phyloP scores from a whole-genome alignment of 2,329 filamentous ascomycete species.

The Alternaria sp. region DNA sequence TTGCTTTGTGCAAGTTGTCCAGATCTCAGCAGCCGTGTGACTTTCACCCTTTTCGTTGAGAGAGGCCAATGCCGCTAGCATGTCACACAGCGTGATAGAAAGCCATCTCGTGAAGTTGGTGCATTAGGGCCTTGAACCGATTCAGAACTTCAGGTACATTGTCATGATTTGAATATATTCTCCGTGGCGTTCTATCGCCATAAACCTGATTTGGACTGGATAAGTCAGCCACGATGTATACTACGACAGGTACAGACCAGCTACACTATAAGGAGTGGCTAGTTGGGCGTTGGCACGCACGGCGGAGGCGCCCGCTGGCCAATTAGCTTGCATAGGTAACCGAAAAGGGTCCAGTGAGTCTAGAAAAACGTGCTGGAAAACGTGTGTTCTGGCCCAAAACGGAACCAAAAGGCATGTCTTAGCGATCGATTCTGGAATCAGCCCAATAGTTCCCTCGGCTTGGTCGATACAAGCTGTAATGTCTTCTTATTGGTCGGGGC shows the following conservation, averaged over 20 bases:
- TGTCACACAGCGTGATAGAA: slow-evolving; percentile 2
- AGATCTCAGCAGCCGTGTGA: background rate
- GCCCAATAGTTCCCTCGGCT: no score
- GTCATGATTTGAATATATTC: background rate
- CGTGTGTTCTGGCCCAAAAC: background rate
- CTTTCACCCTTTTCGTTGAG: background rate
- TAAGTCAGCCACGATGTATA: background rate
- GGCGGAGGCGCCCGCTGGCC: background rate
- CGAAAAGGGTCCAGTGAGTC: background rate
- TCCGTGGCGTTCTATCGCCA: background rate
- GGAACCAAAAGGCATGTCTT: background rate
- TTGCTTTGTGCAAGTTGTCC: background rate
- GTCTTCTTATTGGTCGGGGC: background rate
- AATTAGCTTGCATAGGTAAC: background rate
- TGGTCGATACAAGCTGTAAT: background rate
- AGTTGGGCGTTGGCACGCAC: background rate
- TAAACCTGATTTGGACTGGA: background rate
- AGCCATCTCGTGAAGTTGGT: background rate
- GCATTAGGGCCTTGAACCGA: background rate
- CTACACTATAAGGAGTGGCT: background rate
- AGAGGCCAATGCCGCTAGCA: background rate
- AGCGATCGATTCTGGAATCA: background rate
- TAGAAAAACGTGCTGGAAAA: background rate
- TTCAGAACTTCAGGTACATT: background rate
- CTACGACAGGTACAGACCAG: background rate